Evolutionary conservation across 306 rosid genomes (phyloP).

Genomic region (Quillaja saponaria): DNA sequence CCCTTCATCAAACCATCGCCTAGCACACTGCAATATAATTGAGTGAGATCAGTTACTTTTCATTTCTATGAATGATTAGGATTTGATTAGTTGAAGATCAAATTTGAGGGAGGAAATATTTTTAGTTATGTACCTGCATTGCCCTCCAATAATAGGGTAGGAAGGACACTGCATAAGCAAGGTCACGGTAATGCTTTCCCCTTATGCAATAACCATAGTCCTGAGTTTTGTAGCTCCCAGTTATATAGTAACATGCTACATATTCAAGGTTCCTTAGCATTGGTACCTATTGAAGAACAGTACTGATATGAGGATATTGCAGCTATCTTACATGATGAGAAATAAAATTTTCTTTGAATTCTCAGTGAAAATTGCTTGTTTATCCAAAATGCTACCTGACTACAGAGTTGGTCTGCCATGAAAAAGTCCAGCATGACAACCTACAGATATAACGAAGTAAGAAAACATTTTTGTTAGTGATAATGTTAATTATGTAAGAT

Average conservation of each 20-base stretch:
- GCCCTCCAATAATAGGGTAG: constrained; percentile 99
- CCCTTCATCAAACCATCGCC: constrained; percentile 98
- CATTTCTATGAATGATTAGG: neutral
- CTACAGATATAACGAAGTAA: constrained; percentile 39
- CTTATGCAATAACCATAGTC: constrained; percentile 88
- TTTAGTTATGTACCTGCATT: constrained; percentile 69
- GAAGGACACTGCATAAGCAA: constrained; percentile 89
- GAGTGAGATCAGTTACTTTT: constrained; percentile 7
- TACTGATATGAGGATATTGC: neutral
- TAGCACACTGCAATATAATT: constrained; percentile 67
- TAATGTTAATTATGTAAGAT: neutral
- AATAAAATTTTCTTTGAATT: neutral
- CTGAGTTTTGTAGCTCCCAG: constrained; percentile 93
- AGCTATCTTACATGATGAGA: neutral
- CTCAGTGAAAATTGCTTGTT: neutral
- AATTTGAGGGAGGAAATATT: neutral
- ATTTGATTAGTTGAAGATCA: neutral
- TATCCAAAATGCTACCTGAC: constrained; percentile 64
- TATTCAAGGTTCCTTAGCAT: constrained; percentile 88
- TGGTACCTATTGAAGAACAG: constrained; percentile 58
- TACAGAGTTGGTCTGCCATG: constrained; percentile 99
- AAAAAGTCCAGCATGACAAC: constrained; percentile 99
- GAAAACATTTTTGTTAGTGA: no score
- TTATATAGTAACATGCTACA: constrained; percentile 86
- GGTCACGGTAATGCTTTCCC: constrained; percentile 66